Percentiles rank a stretch among this genome's conserved stretches.
Evolutionary conservation across 208 protist species (phyloP).

Genomic region (Herpetomonas samuelpessoai): DNA sequence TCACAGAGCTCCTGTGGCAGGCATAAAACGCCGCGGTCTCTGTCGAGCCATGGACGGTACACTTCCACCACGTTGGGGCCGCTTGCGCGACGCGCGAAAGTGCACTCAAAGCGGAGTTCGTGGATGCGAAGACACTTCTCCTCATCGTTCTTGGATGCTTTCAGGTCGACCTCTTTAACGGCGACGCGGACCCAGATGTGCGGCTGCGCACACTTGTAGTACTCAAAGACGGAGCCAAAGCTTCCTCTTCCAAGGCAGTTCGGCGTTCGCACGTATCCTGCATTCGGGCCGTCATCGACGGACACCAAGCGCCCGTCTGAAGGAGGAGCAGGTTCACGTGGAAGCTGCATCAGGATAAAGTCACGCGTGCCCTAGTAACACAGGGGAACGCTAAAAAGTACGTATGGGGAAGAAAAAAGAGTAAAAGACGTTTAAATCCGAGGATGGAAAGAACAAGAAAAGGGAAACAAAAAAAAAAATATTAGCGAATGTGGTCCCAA

Average conservation of each 20-base stretch:
- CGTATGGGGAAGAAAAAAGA: neutral
- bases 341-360: too few relatives aligned
- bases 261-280: neutral
- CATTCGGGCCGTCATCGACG: neutral
- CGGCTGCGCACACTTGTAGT: neutral
- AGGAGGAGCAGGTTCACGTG: neutral
- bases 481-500: too few relatives aligned
- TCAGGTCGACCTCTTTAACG: constrained; percentile 2
- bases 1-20: constrained; percentile 8
- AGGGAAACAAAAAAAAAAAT: neutral
- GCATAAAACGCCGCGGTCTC: constrained; percentile 3
- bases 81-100: constrained; percentile 2
- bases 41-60: constrained; percentile 9
- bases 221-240: constrained; percentile 5
- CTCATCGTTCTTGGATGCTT: neutral
- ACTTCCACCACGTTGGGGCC: constrained; percentile 4
- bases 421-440: neutral
- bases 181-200: constrained; percentile 5
- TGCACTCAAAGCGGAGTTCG: too few relatives aligned
- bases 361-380: too few relatives aligned
- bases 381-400: too few relatives aligned
- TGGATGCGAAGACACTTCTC: neutral
- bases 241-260: constrained; percentile 5
- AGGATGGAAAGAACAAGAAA: neutral
- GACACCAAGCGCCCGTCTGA: neutral